A percentile compares a stretch with the other conserved stretches of the same genome.
Evolutionary conservation across 306 rosid species (phyloP).

Genomic region (Canavalia gladiata): DNA sequence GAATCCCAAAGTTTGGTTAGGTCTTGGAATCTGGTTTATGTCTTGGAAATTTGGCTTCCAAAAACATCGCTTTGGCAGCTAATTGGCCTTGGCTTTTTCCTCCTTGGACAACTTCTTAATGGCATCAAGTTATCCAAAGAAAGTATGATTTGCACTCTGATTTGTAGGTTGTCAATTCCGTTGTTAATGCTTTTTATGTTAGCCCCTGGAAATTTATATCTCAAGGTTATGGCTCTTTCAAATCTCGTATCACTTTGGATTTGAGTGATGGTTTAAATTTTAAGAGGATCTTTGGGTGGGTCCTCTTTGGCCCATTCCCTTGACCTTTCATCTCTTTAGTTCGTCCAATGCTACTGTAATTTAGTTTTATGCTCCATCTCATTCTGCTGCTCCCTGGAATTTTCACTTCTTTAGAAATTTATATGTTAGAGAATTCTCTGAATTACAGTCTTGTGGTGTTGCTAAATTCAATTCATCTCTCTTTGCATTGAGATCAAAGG

Average conservation of each 20-base stretch:
- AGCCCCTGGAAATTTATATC: background rate
- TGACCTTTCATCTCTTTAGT: background rate
- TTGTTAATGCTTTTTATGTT: background rate
- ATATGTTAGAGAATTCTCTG: slow-evolving; percentile 1
- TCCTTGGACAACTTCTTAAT: background rate
- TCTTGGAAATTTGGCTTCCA: background rate
- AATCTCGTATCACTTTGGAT: background rate
- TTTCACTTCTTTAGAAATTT: background rate
- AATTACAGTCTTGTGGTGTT: background rate
- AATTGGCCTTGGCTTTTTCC: background rate
- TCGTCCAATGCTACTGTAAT: background rate
- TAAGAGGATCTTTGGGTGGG: background rate
- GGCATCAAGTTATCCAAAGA: background rate
- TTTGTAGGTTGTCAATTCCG: background rate
- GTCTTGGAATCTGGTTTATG: background rate
- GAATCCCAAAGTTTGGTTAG: background rate
- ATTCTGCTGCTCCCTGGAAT: background rate
- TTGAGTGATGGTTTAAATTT: background rate
- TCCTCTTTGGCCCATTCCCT: background rate
- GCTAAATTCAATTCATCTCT: slow-evolving; percentile 16
- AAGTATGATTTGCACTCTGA: background rate
- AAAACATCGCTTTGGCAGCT: background rate
- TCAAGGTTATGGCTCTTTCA: background rate
- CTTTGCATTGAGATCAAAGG: background rate
- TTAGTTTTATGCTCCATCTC: background rate